Evolutionary conservation across 306 rosid genomes (phyloP), one percentile per base, ranked within the genome.

Genomic region (Pterocarpus santalinus): DNA sequence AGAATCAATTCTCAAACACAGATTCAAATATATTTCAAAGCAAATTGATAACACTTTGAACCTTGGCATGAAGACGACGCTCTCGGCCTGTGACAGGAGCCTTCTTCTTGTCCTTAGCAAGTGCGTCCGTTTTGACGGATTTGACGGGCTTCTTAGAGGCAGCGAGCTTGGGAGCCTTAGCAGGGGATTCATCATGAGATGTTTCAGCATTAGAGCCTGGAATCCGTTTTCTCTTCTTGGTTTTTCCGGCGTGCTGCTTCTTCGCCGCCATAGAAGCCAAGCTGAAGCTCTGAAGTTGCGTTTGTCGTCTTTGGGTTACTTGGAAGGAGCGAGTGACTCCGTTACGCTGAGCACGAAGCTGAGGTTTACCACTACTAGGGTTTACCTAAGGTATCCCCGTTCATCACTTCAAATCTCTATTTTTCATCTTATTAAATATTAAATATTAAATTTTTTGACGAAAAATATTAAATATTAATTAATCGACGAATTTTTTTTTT

Each of bases 51-150:
- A 52, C 17, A 4, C 12, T 3, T 14, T 11, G 57, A 51, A 92
- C 99, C 97, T 95, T 95, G 43, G 99, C 86, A 0, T 86, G 88
- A 72, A 84, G 11, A 33, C 95, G 97, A 71, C 89, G 94, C 77
- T 95, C 99, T 49, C 87, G 87, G 84, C 82, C 90, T 1, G 94
- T 79, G 77, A 68, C 66, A 1, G 91, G 91, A 47, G 64, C 68
- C 32, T 17, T 56, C 11, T 79, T 88, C 79, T 85, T 58, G 43
- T 78, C 93, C 39, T 77, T 64, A 14, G n/a, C 62, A 44, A 9
- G 49, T 0, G 79, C 87, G 33, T 73, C 46, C 28, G 74, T 78
- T 28, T 82, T 51, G 15, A 15, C 17, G 57, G 57, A 14, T 51
- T 51, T 77, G 78, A 84, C 78, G 34, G 87, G 82, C 75, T 87